Evolutionary conservation across 1,284 basidiomycete species (phyloP), one percentile per base, ranked within the genome.

Genomic region (Rhodotorula mucilaginosa): DNA sequence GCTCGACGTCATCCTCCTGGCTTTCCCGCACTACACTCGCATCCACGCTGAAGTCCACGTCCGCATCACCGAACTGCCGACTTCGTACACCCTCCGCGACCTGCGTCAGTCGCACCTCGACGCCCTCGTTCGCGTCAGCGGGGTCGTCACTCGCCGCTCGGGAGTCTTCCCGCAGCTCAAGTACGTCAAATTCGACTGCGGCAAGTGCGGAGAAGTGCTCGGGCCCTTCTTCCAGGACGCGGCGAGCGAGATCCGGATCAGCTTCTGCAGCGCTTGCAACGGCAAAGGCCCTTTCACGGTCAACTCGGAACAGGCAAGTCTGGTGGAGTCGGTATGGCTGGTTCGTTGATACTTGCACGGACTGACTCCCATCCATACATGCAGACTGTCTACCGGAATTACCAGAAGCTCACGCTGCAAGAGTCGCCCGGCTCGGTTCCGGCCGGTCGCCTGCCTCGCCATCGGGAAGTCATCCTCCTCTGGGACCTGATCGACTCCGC

Each of bases 161-260:
- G 96, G 97, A 31, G 95, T 99, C 16, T 98, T 99, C 83, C 97
- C 97, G 19, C 97, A 99, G 82, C 85, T 99, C 75, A 99, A 99
- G 83, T 97, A 98, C 80, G 95, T 99, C 83, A 98, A 98, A 81
- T 99, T 99, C 79, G 93, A 99, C 82, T 99, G 97, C 82, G 85
- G 85, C 65, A 95, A 94, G 81, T 99, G 97, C 79, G 90, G 90
- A 23, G 90, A 90, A 31, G 88, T 92, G 18, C 85, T 99, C 10
- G 97, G 97, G 19, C 97, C 97, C 0, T 99, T 99, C 84, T 96
- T 92, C 81, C 97, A 99, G 83, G 97, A 99, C 82, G 91, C 93
- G 4, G 91, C 90, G 61, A 90, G 90, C 82, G 97, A 99, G 82
- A 89, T 99, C 76, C 93, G 88, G 83, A 90, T 99, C 80, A 92